Evolutionary conservation across 2,329 filamentous ascomycete genomes (phyloP).

Genomic region (Monilinia fructigena): DNA sequence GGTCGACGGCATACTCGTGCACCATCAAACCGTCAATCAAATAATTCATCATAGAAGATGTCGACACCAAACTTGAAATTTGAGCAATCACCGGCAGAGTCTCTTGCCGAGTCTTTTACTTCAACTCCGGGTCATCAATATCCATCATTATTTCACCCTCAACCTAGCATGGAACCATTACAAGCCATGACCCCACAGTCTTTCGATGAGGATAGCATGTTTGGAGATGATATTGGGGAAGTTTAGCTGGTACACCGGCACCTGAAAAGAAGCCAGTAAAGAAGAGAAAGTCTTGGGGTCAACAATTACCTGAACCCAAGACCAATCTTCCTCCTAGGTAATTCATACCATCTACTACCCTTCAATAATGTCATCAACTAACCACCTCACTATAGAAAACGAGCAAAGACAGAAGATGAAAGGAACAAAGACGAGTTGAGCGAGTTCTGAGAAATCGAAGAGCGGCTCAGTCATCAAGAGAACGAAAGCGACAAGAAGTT

Average conservation of each 20-base stretch:
- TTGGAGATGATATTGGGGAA: constrained; percentile 33
- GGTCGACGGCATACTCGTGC: no score
- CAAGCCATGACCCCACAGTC: constrained; percentile 40
- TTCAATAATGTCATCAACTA: constrained; percentile 27
- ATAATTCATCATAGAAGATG: constrained; percentile 23
- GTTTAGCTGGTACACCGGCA: constrained; percentile 35
- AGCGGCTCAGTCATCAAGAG: constrained; percentile 92
- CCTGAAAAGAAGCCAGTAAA: constrained; percentile 73
- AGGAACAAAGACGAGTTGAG: constrained; percentile 96
- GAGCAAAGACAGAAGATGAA: constrained; percentile 99
- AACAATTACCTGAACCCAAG: constrained; percentile 94
- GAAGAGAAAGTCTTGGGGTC: constrained; percentile 98
- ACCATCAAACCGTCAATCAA: no score
- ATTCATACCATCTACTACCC: constrained; percentile 31
- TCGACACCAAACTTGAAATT: constrained; percentile 38
- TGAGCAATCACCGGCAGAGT: constrained; percentile 39
- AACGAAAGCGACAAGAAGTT: constrained; percentile 64
- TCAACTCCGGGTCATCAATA: constrained; percentile 40
- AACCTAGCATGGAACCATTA: constrained; percentile 34
- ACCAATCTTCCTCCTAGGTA: constrained; percentile 91
- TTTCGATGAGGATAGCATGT: constrained; percentile 39
- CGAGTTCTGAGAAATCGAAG: constrained; percentile 94
- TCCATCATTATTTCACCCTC: constrained; percentile 36
- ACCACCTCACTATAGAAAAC: constrained; percentile 61
- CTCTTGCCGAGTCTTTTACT: constrained; percentile 39